Evolutionary conservation across 495 filamentous ascomycete genomes (phyloP).

Genomic region (Aspergillus sparsus): DNA sequence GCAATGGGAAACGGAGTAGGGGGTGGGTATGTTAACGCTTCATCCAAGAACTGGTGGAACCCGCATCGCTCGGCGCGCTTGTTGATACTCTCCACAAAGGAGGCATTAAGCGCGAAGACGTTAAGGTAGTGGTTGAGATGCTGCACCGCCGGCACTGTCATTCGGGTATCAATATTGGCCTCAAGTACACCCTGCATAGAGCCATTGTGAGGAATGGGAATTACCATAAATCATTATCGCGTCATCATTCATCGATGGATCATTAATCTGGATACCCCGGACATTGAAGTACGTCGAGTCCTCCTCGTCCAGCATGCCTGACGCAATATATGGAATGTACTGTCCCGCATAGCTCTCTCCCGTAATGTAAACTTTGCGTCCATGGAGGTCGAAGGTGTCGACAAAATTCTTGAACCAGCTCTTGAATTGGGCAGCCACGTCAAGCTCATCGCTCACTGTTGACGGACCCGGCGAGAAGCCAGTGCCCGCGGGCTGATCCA

Average conservation of each 20-base stretch:
- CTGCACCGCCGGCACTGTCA: constrained; percentile 56
- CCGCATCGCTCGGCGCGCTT: constrained; percentile 59
- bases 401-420: constrained; percentile 72
- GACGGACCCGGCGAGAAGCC: constrained; percentile 66
- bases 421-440: constrained; percentile 67
- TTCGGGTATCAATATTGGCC: not conserved
- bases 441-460: constrained; percentile 62
- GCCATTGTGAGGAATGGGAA: not conserved
- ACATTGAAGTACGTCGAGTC: constrained; percentile 68
- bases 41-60: constrained; percentile 61
- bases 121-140: constrained; percentile 63
- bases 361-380: constrained; percentile 65
- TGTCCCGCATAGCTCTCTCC: constrained; percentile 73
- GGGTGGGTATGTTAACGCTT: constrained; percentile 70
- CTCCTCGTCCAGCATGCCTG: constrained; percentile 69
- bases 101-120: constrained; percentile 67
- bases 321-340: constrained; percentile 79
- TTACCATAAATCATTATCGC: constrained; percentile 40
- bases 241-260: constrained; percentile 60
- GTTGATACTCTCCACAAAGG: constrained; percentile 61
- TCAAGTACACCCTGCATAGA: no score
- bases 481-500: constrained; percentile 78
- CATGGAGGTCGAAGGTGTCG: constrained; percentile 63
- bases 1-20: constrained; percentile 54
- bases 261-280: constrained; percentile 67